Evolutionary conservation across 495 filamentous ascomycete species (phyloP), one percentile per base, ranked within the genome.

Genomic region (Halenospora varia): DNA sequence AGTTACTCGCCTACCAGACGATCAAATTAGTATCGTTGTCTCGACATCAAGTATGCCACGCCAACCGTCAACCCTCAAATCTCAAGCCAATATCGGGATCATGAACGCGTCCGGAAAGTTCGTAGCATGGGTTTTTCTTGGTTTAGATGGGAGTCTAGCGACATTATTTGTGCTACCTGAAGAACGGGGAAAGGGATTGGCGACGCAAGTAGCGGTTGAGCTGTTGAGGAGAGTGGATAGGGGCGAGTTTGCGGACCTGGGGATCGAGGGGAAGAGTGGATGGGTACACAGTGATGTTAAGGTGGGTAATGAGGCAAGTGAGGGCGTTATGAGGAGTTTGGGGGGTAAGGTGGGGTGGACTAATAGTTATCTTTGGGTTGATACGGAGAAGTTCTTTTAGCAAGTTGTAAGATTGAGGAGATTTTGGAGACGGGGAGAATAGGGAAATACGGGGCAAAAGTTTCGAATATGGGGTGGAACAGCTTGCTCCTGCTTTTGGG

Each of bases 261-360:
- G 63, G 25, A 55, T 42, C 45, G 47, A 42, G 25, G 67, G 63
- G 15, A 50, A 35, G 50, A 60, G 57, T 41, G 67, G 74, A 8
- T 78, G 71, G 74, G 70, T 68, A 35, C 75, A 79, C 71, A 66
- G 74, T 13, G 76, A 82, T 61, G 75, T 81, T 25, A 66, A 70
- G 13, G 64, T 55, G 53, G 66, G 61, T 41, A 82, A 82, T 68
- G 25, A 44, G 45, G 75, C 67, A 13, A 80, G 80, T 70, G 64
- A 71, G 42, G 72, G 74, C 29, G 77, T 82, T 2, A 80, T 81
- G 73, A 73, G 72, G 59, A 74, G 72, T 62, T 51, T 80, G 48
- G 80, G 80, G 2, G 74, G 74, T 3, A 56, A 60, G 60, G 59
- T 73, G 9, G 60, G 64, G 41, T 72, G 71, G 59, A 65, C 66